A percentile compares a stretch with the other conserved stretches of the same genome.
Evolutionary conservation across 495 filamentous ascomycete genomes (phyloP).

Genomic region (Parathielavia appendiculata): DNA sequence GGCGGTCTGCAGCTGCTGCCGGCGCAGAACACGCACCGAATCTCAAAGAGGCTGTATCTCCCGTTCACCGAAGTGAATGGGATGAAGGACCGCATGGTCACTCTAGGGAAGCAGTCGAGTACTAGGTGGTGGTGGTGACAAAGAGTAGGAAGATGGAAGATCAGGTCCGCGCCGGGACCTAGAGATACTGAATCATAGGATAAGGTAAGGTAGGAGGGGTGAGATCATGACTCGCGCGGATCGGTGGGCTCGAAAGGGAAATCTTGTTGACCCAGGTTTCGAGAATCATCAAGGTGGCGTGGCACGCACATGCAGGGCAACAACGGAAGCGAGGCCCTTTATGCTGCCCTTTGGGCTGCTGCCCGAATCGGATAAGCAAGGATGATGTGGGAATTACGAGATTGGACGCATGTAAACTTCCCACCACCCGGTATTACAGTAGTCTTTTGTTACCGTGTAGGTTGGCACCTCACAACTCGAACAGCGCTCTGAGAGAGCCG

Average conservation of each 20-base stretch:
- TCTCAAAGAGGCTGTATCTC: conserved; percentile 48
- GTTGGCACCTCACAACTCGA: not conserved
- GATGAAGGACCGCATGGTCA: conserved; percentile 47
- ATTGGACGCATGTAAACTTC: not conserved
- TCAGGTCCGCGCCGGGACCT: conserved; percentile 12
- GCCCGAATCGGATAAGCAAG: conserved; percentile 10
- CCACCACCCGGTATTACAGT: conserved; percentile 4
- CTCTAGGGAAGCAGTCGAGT: conserved; percentile 6
- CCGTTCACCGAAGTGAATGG: conserved; percentile 43
- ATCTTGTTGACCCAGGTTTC: not conserved
- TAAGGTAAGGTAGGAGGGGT: not conserved
- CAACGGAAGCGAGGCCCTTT: conserved; percentile 13
- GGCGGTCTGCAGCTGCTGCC: not conserved
- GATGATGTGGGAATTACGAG: conserved; percentile 8
- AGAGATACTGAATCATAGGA: conserved; percentile 7
- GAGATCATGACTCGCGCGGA: not conserved
- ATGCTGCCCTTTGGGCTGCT: conserved; percentile 4
- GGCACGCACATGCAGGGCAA: conserved; percentile 5
- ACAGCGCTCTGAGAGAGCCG: not conserved
- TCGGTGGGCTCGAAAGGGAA: not conserved
- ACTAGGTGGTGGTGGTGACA: not conserved
- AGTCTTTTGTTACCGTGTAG: not conserved
- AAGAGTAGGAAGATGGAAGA: conserved; percentile 1
- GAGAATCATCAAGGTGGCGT: conserved; percentile 13
- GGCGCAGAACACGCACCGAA: conserved; percentile 41